Conservation (phyloP, 139 green algal genomes). For the Chlorella vulgaris region DNA sequence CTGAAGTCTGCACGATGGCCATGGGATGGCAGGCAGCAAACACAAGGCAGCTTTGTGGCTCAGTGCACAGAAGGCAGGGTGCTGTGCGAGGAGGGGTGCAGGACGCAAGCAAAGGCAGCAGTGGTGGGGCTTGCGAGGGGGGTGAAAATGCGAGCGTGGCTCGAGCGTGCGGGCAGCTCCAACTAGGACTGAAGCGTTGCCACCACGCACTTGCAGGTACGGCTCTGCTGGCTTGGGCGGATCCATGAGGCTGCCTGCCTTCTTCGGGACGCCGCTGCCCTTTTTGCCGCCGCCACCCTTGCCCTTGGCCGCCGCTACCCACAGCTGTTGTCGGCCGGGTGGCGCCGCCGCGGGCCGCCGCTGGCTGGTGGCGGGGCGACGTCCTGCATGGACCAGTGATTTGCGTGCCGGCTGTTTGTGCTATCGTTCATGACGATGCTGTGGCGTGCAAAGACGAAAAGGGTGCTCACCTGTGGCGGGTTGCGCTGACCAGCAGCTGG, state of each 20-base stretch:
- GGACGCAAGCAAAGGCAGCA: too few relatives aligned
- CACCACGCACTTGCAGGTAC: slow-evolving; percentile 7
- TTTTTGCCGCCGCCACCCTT: slow-evolving; percentile 21
- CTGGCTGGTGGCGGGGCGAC: neutral
- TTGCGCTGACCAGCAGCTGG: too few relatives aligned
- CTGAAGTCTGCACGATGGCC: neutral
- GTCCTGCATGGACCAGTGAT: neutral
- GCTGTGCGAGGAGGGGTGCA: too few relatives aligned
- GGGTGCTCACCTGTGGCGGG: too few relatives aligned
- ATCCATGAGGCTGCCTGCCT: slow-evolving; percentile 32
- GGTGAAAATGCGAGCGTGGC: too few relatives aligned
- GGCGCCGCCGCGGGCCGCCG: neutral
- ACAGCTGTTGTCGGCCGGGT: neutral
- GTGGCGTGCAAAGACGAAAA: too few relatives aligned
- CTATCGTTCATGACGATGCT: too few relatives aligned
- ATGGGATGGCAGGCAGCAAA: neutral
- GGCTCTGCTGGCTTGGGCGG: slow-evolving; percentile 15
- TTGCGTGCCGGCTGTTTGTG: neutral
- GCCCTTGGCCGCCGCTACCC: slow-evolving; percentile 19
- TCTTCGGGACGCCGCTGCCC: slow-evolving; percentile 25
- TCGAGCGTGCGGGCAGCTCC: too few relatives aligned
- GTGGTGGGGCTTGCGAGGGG: too few relatives aligned
- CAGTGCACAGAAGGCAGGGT: too few relatives aligned
- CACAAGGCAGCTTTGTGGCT: too few relatives aligned
- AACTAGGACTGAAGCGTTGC: too few relatives aligned